Conservation (phyloP, 148 eudicot species). For the Rhododendron vialii region DNA sequence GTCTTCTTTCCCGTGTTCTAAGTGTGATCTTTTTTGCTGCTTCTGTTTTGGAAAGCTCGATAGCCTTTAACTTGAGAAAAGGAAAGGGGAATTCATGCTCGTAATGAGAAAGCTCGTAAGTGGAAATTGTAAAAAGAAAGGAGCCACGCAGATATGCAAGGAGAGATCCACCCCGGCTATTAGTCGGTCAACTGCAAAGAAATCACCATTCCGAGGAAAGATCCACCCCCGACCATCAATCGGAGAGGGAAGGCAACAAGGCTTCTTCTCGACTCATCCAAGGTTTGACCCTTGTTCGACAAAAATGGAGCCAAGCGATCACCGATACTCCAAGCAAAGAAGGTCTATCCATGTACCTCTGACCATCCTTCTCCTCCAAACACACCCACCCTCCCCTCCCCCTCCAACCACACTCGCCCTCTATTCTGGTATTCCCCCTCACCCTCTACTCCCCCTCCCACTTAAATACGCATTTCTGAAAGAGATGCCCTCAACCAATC, state of each 20-base stretch:
- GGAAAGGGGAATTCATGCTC: no score
- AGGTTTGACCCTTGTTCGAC: neutral
- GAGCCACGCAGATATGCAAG: neutral
- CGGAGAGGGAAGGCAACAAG: neutral
- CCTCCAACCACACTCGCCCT: neutral
- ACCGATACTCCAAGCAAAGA: neutral
- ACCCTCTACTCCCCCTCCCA: neutral
- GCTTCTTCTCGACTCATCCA: neutral
- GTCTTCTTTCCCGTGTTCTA: no score
- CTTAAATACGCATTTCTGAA: neutral
- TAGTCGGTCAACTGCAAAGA: neutral
- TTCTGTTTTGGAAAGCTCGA: no score
- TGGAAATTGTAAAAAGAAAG: neutral
- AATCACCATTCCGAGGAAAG: neutral
- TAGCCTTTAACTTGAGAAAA: no score
- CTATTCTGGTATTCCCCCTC: neutral
- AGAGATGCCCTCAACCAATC: neutral
- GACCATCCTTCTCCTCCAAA: neutral
- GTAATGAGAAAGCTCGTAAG: no score
- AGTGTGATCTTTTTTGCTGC: no score
- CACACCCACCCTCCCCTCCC: neutral
- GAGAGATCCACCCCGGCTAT: neutral
- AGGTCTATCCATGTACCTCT: neutral
- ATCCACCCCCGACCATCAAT: neutral
- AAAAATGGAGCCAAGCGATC: neutral